Base-by-base conservation (phyloP, 2,329 filamentous ascomycete genomes). In the Exophiala calicioides region DNA sequence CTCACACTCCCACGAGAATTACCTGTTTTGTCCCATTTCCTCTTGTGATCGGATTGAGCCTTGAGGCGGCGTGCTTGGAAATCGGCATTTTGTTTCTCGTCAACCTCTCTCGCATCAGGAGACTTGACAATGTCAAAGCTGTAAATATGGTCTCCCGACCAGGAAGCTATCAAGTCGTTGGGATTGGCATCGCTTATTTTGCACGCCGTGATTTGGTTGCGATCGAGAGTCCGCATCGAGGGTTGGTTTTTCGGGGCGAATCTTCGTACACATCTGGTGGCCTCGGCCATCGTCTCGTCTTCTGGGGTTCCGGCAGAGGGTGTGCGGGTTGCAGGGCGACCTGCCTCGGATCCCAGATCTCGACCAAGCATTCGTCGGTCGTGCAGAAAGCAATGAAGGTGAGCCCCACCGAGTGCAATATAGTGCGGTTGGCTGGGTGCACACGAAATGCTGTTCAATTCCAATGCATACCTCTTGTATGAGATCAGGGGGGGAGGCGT, bases 121-220 rank as follows among this genome's bases (percentile, higher is more conserved):
- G 75, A 78, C 36, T 75, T 73, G 32, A 82, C 66, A 12, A 86
- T 71, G 58, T 86, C 81, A 58, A 86, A 86, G 56, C 78, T 79
- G 65, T 83, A 82, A 39, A 85, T 81, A 52, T 80, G 74, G 52
- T 84, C 81, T 16, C 79, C 80, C 15, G 80, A 84, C 82, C 82
- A 86, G 57, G 81, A 85, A 16, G 80, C 82, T 10, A 86, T 66
- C 58, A 86, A 76, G 58, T 86, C 82, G 53, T 85, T 82, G 0
- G 82, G 83, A 50, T 82, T 76, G 6, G 79, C 80, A 65, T 85
- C 80, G 55, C 81, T 84, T 58, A 86, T 86, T 65, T 85, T 86
- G 65, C 81, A 84, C 12, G 82, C 81, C 2, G 82, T 85, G 58
- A 86, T 85, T 57, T 85, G 81, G 3, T 81, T 79, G 50, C 77